Base-by-base conservation (phyloP, 2,329 filamentous ascomycete genomes). In the Hypoxylon sp. region DNA sequence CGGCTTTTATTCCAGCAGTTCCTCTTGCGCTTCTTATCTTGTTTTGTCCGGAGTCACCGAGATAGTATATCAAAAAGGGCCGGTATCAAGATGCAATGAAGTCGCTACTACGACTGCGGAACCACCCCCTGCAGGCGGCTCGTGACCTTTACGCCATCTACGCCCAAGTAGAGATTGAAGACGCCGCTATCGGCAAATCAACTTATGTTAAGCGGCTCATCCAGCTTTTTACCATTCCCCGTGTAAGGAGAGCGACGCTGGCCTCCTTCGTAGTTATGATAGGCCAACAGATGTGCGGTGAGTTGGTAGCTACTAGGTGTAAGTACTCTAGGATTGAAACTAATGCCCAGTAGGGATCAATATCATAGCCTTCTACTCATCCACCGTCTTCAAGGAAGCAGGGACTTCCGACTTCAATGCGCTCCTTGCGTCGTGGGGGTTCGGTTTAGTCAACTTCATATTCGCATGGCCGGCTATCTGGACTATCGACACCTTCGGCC, bases 251-350 rank as follows among this genome's bases (percentile, higher is more conserved):
- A 44, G 91, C 91, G 0, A 92, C 89, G 0, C 83, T 89, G 57
- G 91, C 90, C 1, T 89, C 90, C 0, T 88, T 87, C 69, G 87
- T 87, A 0, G 89, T 92, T 71, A 93, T 93, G 89, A 87, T 89
- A 71, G 82, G 81, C 0, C 88, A 90, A 73, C 88, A 90, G 74
- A 85, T 90, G 81, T 89, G 87, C 66, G 88, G 87, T 44, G 55
- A 55, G 62, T 46, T 46, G 8, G 13, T 19, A 24, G 3, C 19
- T 17, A 32, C 2, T 19, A 6, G 11, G 15, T 19, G 6, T 13
- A n/a, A 32, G 2, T 32, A 11, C 6, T 6, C 7, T 2, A 13
- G 15, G 27, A 24, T 51, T 11, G 24, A n/a, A 48, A 29, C 39
- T 68, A 17, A 68, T 17, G 24, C 10, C 3, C 2, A 62, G 35